Evolutionary conservation across 2,329 filamentous ascomycete species (phyloP).

Genomic region (Xylariaceae sp.): DNA sequence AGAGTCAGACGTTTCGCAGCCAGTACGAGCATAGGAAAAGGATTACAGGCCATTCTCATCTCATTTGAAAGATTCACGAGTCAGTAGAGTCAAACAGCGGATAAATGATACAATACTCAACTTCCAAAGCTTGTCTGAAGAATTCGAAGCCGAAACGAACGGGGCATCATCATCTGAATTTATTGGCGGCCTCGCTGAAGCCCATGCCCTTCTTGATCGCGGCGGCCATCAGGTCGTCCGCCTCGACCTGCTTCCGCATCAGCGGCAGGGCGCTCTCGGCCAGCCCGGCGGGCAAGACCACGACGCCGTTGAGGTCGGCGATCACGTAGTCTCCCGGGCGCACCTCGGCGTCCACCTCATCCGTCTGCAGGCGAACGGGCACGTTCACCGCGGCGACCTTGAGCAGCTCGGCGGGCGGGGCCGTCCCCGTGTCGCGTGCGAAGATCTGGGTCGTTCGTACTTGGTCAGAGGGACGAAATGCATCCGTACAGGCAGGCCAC

Average conservation of each 20-base stretch:
- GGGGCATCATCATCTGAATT: conserved; percentile 26
- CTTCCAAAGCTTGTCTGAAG: too few species aligned
- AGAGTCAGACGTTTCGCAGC: too few species aligned
- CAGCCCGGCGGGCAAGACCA: conserved; percentile 31
- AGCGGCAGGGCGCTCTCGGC: conserved; percentile 32
- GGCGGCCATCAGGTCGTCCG: conserved; percentile 34
- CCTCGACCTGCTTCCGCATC: conserved; percentile 33
- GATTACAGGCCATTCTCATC: too few species aligned
- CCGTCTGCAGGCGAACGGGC: conserved; percentile 29
- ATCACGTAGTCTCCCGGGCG: conserved; percentile 37
- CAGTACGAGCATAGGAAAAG: too few species aligned
- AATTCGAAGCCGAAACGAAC: too few species aligned
- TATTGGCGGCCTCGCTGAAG: conserved; percentile 36
- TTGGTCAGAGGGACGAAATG: too few species aligned
- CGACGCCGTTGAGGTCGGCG: conserved; percentile 38
- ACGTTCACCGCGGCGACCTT: conserved; percentile 36
- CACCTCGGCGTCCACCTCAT: conserved; percentile 31
- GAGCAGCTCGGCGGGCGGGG: conserved; percentile 33
- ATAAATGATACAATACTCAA: too few species aligned
- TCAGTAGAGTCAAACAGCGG: too few species aligned
- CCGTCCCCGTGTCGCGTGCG: conserved; percentile 35
- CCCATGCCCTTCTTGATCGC: conserved; percentile 34
- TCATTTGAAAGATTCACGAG: too few species aligned
- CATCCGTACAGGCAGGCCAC: too few species aligned
- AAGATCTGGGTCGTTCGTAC: conserved; percentile 29